Conservation (phyloP, 768 basidiomycete genomes). For the Pilatotrama ljubarskyi region DNA sequence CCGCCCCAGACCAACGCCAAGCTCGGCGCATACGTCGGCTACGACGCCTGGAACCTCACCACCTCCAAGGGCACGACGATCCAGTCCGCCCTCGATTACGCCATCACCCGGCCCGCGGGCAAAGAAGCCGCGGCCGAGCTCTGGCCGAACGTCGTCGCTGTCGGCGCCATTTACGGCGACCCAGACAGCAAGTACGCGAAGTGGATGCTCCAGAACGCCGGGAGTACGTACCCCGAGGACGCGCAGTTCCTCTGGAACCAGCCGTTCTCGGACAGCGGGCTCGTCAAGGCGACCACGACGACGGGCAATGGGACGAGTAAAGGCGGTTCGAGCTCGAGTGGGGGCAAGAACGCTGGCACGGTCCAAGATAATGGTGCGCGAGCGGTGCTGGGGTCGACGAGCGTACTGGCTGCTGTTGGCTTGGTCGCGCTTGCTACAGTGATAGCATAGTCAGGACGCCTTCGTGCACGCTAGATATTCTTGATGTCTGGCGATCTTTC, state of each 20-base stretch:
- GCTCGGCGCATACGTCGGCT: slow-evolving; percentile 47
- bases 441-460: not conserved
- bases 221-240: slow-evolving; percentile 42
- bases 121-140: slow-evolving; percentile 47
- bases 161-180: slow-evolving; percentile 61
- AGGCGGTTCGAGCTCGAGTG: not conserved
- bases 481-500: not conserved
- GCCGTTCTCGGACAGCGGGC: slow-evolving; percentile 43
- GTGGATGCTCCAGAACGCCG: slow-evolving; percentile 41
- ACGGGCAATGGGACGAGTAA: not conserved
- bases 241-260: slow-evolving; percentile 58
- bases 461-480: not conserved
- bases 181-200: slow-evolving; percentile 52
- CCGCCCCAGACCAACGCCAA: slow-evolving; percentile 53
- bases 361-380: slow-evolving; percentile 1
- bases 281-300: slow-evolving; percentile 11
- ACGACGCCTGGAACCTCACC: slow-evolving; percentile 49
- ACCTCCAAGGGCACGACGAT: slow-evolving; percentile 55
- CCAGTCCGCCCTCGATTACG: slow-evolving; percentile 57
- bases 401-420: not conserved
- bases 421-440: not conserved
- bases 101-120: slow-evolving; percentile 45
- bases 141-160: slow-evolving; percentile 57
- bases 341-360: not conserved
- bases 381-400: not conserved